Base-by-base conservation (phyloP, 805 yeast species). In the Clavispora carvajalis region DNA sequence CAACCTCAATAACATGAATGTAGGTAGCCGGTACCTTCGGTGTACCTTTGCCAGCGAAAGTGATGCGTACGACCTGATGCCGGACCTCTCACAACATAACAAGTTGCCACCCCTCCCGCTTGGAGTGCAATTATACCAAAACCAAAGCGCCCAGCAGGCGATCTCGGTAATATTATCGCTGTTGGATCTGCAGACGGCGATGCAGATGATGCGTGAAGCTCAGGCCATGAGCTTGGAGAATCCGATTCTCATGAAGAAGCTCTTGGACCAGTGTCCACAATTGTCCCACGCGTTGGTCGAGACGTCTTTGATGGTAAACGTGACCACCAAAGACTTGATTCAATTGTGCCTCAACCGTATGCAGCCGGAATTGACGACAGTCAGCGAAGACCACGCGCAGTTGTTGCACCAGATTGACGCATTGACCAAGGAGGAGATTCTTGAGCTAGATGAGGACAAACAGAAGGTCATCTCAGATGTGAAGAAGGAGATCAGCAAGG, bases 251-350 rank as follows among this genome's bases (percentile, higher is more conserved):
- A 79, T 85, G 67, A 73, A 67, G 38, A 74, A 73, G 30, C 63
- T 90, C 24, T 64, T 90, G 13, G 71, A 71, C 21, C 77, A 77
- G 47, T 79, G 80, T 43, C 97, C 97, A 0, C 97, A 91, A 58
- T 67, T 91, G 34, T 66, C 86, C 2, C 88, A 80, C 58, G 93
- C 95, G 0, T 66, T 87, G 22, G 91, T 89, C 2, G 96, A 90
- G 54, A 69, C 81, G 2, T 62, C 87, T 13, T 46, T 67, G 21
- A 44, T 67, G 41, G 50, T 63, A 19, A 64, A 63, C 37, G 50
- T 63, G 3, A 53, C 68, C 8, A 62, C 59, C 15, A 63, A 60
- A 13, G 73, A 67, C 16, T 49, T 59, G 36, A 57, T 69, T 5
- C 67, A 67, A 38, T 53, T 65, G 30, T 59, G 69, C 23, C 53